These are phyloP conservation scores for Prunella vulgaris DNA, from an alignment of 257 asterid genomes.

Conservation along the genomic window DNA sequence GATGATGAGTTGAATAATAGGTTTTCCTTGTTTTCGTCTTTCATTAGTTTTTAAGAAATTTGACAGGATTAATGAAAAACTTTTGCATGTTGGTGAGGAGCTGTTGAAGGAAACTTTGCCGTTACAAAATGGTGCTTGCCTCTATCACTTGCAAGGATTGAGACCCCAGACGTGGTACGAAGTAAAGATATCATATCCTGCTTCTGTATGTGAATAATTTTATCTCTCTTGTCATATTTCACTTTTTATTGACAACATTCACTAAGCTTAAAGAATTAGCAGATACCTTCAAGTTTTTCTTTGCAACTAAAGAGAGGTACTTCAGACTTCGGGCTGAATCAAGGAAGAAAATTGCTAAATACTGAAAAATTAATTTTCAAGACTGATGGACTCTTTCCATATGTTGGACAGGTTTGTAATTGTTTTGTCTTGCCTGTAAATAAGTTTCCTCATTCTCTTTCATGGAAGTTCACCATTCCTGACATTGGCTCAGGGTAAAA, in stretches of 20 bases:
- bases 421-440: background rate
- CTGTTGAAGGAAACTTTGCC: conserved; percentile 53
- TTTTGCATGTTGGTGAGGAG: conserved; percentile 59
- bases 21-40: background rate
- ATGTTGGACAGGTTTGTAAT: conserved; percentile 36
- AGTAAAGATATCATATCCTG: conserved; percentile 96
- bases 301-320: conserved; percentile 52
- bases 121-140: conserved; percentile 52
- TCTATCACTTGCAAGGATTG: conserved; percentile 64
- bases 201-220: conserved; percentile 66
- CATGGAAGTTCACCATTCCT: conserved; percentile 11
- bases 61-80: conserved; percentile 37
- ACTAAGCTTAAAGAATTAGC: conserved; percentile 26
- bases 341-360: conserved; percentile 72
- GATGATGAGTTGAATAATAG: background rate
- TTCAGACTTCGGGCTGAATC: conserved; percentile 39
- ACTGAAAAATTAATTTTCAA: conserved; percentile 81
- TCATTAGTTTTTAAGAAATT: background rate
- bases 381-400: conserved; percentile 33
- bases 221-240: background rate
- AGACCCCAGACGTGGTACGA: conserved; percentile 68
- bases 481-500: conserved; percentile 40
- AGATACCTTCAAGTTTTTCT: conserved; percentile 81
- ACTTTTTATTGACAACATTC: background rate
- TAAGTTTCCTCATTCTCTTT: background rate